Base-by-base conservation (phyloP, 2,329 filamentous ascomycete genomes). In the Podosphaera leucotricha region DNA sequence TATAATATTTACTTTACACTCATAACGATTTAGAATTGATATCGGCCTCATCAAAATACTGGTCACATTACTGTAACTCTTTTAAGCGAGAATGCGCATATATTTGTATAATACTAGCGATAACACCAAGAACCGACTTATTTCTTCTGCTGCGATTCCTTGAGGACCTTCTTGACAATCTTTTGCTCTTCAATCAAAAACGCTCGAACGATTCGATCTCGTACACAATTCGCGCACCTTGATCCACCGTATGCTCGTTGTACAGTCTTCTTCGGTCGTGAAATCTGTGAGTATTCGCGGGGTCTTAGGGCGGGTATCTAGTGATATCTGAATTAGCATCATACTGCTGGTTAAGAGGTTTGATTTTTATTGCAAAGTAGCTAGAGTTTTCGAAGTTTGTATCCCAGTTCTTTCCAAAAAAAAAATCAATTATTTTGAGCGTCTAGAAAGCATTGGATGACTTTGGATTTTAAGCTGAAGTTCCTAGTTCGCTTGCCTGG, bases 121-220 rank as follows among this genome's bases (percentile, higher is more conserved):
- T n/a, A n/a, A 24, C 22, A 24, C 8, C 22, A 24, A 24, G 22
- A 8, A 24, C 8, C 22, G 22, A 11, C 3, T 38, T 35, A 43
- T 21, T 57, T 57, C 55, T 59, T 76, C 72, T 83, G 80, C 71
- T 92, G 83, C 52, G 73, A 76, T 75, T 95, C 87, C 81, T 94
- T 94, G 65, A 95, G 77, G 61, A 98, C 90, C 83, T 98, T 98
- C 85, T 98, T 98, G 69, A 98, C 90, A 60, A 98, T 95, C 83
- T 98, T 98, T 76, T 98, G 90, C 78, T 98, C 90, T 75, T 98
- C 92, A 56, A 98, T 95, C 66, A 98, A 71, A 80, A 98, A 98
- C 53, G 90, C 90, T 59, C 90, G 84, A 58, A 94, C 84, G 58
- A 98, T 83, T 59, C 90, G 81, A 73, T 98, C 90, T 67, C 87